phyloP scores from a whole-genome alignment of 2,329 filamentous ascomycete genomes.

The Colletotrichum paranaense region DNA sequence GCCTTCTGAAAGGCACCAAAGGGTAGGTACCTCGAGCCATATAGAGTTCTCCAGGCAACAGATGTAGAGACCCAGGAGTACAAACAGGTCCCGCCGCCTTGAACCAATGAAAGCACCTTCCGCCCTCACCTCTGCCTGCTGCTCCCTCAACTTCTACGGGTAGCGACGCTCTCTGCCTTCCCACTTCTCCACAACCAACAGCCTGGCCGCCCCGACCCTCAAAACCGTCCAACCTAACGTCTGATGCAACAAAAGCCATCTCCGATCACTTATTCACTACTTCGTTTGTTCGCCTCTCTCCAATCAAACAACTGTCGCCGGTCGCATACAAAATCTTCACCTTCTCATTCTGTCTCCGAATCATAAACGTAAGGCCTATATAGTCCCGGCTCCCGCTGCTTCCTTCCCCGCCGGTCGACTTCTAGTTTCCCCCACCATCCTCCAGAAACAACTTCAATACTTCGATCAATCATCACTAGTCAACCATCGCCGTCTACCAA shows the following conservation, averaged over 20 bases:
- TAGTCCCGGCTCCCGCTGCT: neutral
- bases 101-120: constrained; percentile 5
- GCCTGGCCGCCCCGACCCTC: neutral
- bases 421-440: neutral
- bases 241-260: constrained; percentile 21
- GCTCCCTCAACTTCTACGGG: constrained; percentile 5
- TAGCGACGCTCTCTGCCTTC: constrained; percentile 11
- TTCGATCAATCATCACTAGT: neutral
- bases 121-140: neutral
- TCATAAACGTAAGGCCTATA: no score
- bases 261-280: constrained; percentile 3
- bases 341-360: neutral
- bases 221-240: constrained; percentile 14
- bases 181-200: constrained; percentile 16
- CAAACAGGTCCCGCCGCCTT: neutral
- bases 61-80: neutral
- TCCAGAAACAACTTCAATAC: neutral
- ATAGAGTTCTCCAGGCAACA: constrained; percentile 26
- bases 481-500: neutral
- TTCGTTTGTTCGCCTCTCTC: neutral
- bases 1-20: neutral
- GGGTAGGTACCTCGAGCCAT: neutral
- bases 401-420: neutral
- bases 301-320: neutral
- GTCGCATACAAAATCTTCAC: neutral